These are phyloP conservation scores for Solanum pinnatisectum DNA, from an alignment of 257 asterid species.

Conservation along the genomic window DNA sequence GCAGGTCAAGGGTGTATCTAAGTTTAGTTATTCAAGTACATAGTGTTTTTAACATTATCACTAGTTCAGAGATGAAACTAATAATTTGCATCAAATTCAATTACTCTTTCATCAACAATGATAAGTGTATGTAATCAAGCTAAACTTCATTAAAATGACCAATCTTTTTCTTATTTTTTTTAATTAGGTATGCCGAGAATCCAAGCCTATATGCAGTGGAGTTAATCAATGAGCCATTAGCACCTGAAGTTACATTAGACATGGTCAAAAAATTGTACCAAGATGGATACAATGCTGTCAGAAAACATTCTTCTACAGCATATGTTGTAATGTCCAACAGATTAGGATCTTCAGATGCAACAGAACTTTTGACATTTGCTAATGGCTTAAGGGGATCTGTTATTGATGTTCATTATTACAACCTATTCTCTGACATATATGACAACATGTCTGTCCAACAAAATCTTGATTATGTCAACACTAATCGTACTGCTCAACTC, in stretches of 20 bases:
- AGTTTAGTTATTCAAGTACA: not conserved
- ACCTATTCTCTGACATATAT: conserved; percentile 22
- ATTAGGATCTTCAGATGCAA: conserved; percentile 15
- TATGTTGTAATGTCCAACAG: conserved; percentile 52
- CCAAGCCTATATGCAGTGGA: conserved; percentile 58
- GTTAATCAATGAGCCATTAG: conserved; percentile 55
- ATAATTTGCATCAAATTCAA: no score
- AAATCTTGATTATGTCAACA: conserved; percentile 36
- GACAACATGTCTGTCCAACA: conserved; percentile 29
- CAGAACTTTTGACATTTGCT: conserved; percentile 44
- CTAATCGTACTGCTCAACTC: conserved; percentile 25
- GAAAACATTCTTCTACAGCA: conserved; percentile 33
- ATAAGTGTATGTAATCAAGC: not conserved
- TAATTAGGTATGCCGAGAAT: conserved; percentile 38
- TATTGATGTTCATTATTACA: conserved; percentile 62
- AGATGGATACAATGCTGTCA: conserved; percentile 45
- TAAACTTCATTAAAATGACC: not conserved
- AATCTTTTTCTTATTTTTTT: not conserved
- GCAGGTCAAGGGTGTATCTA: fast-evolving
- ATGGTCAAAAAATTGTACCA: conserved; percentile 24
- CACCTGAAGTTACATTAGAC: conserved; percentile 44
- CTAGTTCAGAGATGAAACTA: no score
- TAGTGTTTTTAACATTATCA: not conserved
- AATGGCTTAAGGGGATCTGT: conserved; percentile 30
- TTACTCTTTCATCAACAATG: not conserved